These are phyloP conservation scores for Backusella mclennaniae DNA, from an alignment of 192 early-diverging fungal genomes.

Conservation along the genomic window DNA sequence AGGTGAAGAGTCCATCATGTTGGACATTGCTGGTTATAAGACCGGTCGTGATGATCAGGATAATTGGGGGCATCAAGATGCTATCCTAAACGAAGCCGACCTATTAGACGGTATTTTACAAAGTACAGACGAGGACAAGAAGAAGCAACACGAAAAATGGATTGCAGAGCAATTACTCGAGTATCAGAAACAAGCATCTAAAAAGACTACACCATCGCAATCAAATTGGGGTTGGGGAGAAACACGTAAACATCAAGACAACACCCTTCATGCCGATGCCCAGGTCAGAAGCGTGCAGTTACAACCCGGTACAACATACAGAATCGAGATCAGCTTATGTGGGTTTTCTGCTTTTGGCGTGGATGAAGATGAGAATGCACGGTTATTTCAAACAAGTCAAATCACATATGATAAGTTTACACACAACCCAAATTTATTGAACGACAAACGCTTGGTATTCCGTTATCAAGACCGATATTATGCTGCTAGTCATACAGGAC, in stretches of 20 bases:
- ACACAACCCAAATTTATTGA: conserved; percentile 52
- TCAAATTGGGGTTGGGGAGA: neutral
- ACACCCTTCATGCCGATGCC: neutral
- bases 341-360: conserved; percentile 46
- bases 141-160: neutral
- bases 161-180: neutral
- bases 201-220: neutral
- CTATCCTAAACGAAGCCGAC: neutral
- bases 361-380: conserved; percentile 40
- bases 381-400: conserved; percentile 47
- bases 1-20: conserved; percentile 41
- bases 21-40: conserved; percentile 55
- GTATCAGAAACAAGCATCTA: neutral
- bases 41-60: neutral
- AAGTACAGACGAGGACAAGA: neutral
- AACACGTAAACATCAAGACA: neutral
- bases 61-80: neutral
- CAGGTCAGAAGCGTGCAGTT: conserved; percentile 21
- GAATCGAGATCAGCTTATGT: conserved; percentile 56
- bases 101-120: neutral
- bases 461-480: conserved; percentile 63
- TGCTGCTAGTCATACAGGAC: conserved; percentile 56
- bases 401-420: conserved; percentile 56
- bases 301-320: conserved; percentile 36
- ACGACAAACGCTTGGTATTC: conserved; percentile 51